These are phyloP conservation scores for Heritiera fomes DNA, from an alignment of 345 rosid species.

Conservation along the genomic window DNA sequence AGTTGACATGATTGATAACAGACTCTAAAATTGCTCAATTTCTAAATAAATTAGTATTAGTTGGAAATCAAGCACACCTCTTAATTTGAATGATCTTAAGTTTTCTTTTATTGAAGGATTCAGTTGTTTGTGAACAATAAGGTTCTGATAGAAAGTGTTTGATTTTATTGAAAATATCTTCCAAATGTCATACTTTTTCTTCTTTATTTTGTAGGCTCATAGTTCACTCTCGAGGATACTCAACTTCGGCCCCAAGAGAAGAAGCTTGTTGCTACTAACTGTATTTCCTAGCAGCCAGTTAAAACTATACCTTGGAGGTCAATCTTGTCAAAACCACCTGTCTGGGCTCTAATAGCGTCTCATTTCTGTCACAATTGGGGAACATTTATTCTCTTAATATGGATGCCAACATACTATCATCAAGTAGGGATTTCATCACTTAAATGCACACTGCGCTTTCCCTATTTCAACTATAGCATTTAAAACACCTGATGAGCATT, in stretches of 20 bases:
- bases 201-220: slow-evolving; percentile 54
- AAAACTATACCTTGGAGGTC: slow-evolving; percentile 80
- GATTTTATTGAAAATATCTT: background rate
- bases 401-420: slow-evolving; percentile 97
- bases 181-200: slow-evolving; percentile 7
- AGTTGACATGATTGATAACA: slow-evolving; percentile 14
- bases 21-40: slow-evolving; percentile 3
- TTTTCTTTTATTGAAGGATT: background rate
- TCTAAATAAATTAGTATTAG: background rate
- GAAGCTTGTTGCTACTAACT: slow-evolving; percentile 53
- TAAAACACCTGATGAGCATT: background rate
- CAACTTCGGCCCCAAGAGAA: slow-evolving; percentile 68
- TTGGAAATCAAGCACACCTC: background rate
- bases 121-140: background rate
- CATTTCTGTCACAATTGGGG: slow-evolving; percentile 98
- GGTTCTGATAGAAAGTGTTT: background rate
- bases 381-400: slow-evolving; percentile 87
- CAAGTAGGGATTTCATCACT: slow-evolving; percentile 51
- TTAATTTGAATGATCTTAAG: background rate
- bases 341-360: slow-evolving; percentile 80
- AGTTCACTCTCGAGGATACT: slow-evolving; percentile 81
- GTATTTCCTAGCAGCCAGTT: slow-evolving; percentile 63
- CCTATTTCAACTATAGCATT: background rate
- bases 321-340: slow-evolving; percentile 83
- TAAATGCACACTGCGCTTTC: background rate